Base-by-base conservation (phyloP, 208 protist species). In the Porcisia hertigi region DNA sequence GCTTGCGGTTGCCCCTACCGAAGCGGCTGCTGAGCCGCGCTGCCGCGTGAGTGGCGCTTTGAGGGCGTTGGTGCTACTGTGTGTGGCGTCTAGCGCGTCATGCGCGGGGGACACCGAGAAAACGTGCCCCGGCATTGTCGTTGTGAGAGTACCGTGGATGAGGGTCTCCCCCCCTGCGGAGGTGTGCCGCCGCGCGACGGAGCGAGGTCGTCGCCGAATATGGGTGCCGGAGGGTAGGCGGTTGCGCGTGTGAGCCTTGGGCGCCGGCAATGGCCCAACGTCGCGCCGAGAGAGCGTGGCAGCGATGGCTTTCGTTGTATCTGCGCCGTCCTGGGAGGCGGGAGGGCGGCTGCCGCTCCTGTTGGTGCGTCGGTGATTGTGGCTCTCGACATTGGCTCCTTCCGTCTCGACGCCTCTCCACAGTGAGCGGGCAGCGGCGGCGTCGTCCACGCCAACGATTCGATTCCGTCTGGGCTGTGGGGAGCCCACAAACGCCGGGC, bases 221-320 rank as follows among this genome's bases (percentile, higher is more conserved):
- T 94, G 89, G n/a, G 88, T 87, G 54, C 90, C 91, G 30, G 91
- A 95, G 23, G 89, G 79, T 52, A 93, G 75, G 5, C 80, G 75
- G 49, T 87, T 62, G 63, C 55, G 73, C 34, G 73, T 25, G 20
- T 77, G 62, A 47, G 81, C 74, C 45, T 79, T 73, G 18, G 81
- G 82, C n/a, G 83, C 85, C 54, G 67, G 73, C 39, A 92, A 75
- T 54, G 80, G 78, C 7, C 83, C 84, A 62, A 86, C 65, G 55
- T 91, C 84, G 34, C 77, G 76, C 1, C 77, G 75, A 39, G 79
- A 74, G 41, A 80, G 41, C 25, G 49, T 54, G 3, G 67, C 18
- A 12, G n/a, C 25, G 12, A 25, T 54, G 9, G n/a, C 12, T 3
- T 36, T 57, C 7, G 12, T 34, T n/a, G 41, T 34, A 45, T 23